These are phyloP conservation scores for Helminthosporium solani DNA, from an alignment of 2,329 filamentous ascomycete genomes.

Conservation along the genomic window DNA sequence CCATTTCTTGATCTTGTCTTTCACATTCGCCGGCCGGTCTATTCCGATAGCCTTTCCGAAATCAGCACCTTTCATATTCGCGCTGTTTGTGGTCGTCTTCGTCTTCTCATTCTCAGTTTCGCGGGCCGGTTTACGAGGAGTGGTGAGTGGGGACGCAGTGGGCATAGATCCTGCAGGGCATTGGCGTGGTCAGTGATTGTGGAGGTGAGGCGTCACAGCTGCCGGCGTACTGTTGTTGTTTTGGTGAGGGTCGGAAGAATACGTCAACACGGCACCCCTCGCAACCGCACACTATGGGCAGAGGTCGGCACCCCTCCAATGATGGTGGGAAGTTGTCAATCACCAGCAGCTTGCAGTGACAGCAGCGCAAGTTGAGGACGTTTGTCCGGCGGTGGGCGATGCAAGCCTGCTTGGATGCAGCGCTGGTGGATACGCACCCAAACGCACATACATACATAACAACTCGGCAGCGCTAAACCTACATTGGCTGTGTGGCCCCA, in stretches of 20 bases:
- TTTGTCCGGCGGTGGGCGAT: background rate
- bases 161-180: conserved; percentile 9
- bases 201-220: conserved; percentile 4
- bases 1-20: conserved; percentile 80
- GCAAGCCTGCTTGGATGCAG: background rate
- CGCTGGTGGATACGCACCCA: no score
- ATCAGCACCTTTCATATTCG: conserved; percentile 37
- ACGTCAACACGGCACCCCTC: conserved; percentile 1
- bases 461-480: background rate
- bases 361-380: background rate
- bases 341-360: background rate
- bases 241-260: conserved; percentile 6
- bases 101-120: conserved; percentile 32
- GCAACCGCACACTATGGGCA: background rate
- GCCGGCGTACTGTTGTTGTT: conserved; percentile 6
- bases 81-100: conserved; percentile 28
- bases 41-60: conserved; percentile 45
- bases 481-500: background rate
- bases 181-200: conserved; percentile 8
- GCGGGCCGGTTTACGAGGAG: conserved; percentile 12
- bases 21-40: conserved; percentile 54
- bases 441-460: background rate
- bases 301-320: background rate
- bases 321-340: background rate
- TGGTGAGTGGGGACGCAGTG: conserved; percentile 9